Evolutionary conservation across 306 rosid genomes (phyloP).

Genomic region (Prinsepia uniflora): DNA sequence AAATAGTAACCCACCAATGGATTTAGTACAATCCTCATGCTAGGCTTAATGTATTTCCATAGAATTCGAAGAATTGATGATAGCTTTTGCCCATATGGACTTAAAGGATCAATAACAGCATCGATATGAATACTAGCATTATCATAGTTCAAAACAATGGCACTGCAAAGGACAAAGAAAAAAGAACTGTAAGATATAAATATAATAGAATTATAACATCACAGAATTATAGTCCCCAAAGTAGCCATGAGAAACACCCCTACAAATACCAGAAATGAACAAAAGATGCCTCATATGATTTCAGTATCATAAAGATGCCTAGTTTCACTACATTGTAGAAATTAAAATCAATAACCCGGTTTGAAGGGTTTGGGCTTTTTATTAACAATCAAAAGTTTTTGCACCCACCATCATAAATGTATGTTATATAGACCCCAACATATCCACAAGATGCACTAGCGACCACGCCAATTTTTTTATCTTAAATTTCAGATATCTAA

Average conservation of each 20-base stretch:
- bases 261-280: not conserved
- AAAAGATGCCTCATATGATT: slow-evolving; percentile 1
- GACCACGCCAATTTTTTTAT: not conserved
- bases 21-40: slow-evolving; percentile 93
- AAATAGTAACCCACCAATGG: slow-evolving; percentile 69
- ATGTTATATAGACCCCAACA: not conserved
- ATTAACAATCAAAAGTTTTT: not conserved
- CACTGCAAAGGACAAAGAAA: slow-evolving; percentile 58
- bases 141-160: slow-evolving; percentile 62
- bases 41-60: slow-evolving; percentile 79
- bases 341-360: not conserved
- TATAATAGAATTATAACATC: slow-evolving; percentile 11
- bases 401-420: not conserved
- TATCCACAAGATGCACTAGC: not conserved
- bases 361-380: not conserved
- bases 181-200: slow-evolving; percentile 18
- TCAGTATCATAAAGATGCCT: not conserved
- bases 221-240: slow-evolving; percentile 13
- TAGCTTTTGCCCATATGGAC: slow-evolving; percentile 85
- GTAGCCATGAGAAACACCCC: slow-evolving; percentile 1
- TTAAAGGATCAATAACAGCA: slow-evolving; percentile 90
- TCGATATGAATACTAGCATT: slow-evolving; percentile 84
- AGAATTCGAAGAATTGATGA: slow-evolving; percentile 79
- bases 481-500: not conserved
- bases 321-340: not conserved